phyloP scores from a whole-genome alignment of 2,329 filamentous ascomycete genomes.

The Aspergillus terreus region DNA sequence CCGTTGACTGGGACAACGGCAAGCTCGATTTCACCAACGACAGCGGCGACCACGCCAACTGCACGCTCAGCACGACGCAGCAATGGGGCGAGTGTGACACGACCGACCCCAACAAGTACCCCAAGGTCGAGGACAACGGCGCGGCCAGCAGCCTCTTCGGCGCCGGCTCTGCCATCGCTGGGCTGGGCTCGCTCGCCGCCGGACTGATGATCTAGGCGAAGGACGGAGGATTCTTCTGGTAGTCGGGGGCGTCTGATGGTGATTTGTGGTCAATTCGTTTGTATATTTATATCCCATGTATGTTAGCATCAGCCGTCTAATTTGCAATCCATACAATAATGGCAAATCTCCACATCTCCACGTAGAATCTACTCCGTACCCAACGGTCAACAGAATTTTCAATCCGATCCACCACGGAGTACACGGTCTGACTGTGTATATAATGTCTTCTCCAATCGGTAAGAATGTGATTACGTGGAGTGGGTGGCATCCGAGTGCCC shows the following conservation, averaged over 20 bases:
- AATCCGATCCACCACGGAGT: no score
- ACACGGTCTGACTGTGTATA: no score
- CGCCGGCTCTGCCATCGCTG: slow-evolving; percentile 4
- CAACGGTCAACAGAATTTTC: no score
- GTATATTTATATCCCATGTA: not conserved
- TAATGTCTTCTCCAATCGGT: no score
- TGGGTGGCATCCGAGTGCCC: no score
- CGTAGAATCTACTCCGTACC: no score
- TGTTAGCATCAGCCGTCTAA: not conserved
- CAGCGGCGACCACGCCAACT: slow-evolving; percentile 9
- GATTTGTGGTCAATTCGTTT: not conserved
- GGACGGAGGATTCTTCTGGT: not conserved
- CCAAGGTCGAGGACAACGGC: slow-evolving; percentile 2
- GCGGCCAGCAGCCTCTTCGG: not conserved
- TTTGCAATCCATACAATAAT: no score
- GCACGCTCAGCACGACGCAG: slow-evolving; percentile 10
- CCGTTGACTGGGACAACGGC: slow-evolving; percentile 12
- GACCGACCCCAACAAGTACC: slow-evolving; percentile 7
- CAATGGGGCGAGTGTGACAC: slow-evolving; percentile 11
- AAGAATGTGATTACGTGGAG: no score
- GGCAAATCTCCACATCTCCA: no score
- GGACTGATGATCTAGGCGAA: slow-evolving; percentile 6
- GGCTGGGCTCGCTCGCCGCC: slow-evolving; percentile 6
- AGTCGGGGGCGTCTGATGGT: not conserved
- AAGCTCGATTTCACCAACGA: slow-evolving; percentile 4